Evolutionary conservation across 179 eudicot genomes (phyloP).

Genomic region (Corrigiola litoralis): DNA sequence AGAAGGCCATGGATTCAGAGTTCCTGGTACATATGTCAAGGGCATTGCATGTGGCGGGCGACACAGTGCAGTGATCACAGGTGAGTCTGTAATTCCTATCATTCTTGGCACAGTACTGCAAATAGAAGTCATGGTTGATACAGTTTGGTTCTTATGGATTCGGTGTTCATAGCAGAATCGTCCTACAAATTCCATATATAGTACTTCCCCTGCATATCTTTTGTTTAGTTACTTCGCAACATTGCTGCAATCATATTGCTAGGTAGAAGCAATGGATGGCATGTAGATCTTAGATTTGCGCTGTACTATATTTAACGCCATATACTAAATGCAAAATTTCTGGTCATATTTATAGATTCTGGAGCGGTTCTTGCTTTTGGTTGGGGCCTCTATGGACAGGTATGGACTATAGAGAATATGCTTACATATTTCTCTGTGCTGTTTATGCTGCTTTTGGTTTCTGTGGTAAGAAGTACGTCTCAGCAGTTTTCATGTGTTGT

Average conservation of each 20-base stretch:
- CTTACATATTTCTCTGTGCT: background rate
- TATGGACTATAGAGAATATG: constrained; percentile 30
- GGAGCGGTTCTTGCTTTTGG: constrained; percentile 94
- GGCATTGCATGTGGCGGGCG: constrained; percentile 97
- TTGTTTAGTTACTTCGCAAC: too few species aligned
- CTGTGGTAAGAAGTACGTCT: too few species aligned
- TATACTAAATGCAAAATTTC: background rate
- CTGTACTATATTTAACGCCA: background rate
- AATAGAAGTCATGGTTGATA: background rate
- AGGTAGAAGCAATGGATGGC: too few species aligned
- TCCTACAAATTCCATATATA: too few species aligned
- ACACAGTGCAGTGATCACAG: constrained; percentile 94
- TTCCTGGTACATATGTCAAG: constrained; percentile 80
- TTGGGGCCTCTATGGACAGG: constrained; percentile 99
- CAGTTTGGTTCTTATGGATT: background rate
- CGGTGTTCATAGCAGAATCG: background rate
- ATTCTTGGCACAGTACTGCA: background rate
- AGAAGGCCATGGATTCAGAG: constrained; percentile 61
- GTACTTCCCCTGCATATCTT: too few species aligned
- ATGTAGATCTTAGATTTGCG: too few species aligned
- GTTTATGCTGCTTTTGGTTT: background rate
- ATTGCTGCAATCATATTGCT: background rate
- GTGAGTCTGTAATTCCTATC: constrained; percentile 36
- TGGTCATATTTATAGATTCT: constrained; percentile 55
- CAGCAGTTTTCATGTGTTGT: too few species aligned